Evolutionary conservation across 208 protist species (phyloP).

Genomic region (Porcisia hertigi): DNA sequence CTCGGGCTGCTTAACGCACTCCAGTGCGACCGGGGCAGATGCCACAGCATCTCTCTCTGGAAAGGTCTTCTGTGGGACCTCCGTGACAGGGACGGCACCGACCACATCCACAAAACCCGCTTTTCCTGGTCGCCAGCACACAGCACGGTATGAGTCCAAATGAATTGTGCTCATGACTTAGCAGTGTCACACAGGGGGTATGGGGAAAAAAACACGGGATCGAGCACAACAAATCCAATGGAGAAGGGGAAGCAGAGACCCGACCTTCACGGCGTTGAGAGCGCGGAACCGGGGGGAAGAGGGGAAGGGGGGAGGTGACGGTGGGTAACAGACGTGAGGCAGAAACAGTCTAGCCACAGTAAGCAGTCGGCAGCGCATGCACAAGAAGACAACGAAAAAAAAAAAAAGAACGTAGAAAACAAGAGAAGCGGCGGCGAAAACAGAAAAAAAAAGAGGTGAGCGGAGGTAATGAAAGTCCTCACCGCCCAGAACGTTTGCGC

Average conservation of each 20-base stretch:
- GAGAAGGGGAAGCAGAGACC: not conserved
- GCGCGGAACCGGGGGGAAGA: too few species aligned
- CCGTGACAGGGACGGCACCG: not conserved
- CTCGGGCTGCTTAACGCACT: constrained; percentile 27
- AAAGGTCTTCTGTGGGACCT: not conserved
- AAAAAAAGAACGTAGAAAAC: not conserved
- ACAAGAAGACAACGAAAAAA: not conserved
- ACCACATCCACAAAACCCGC: constrained; percentile 13
- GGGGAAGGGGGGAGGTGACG: not conserved
- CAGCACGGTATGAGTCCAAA: constrained; percentile 19
- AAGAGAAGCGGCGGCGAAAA: not conserved
- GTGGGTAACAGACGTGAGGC: not conserved
- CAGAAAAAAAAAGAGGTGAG: too few species aligned
- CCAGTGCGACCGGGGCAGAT: constrained; percentile 2
- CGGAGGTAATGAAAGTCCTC: too few species aligned
- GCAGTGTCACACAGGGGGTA: not conserved
- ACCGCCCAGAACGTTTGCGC: not conserved
- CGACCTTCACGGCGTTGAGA: not conserved
- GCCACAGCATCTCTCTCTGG: not conserved
- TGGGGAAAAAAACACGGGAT: not conserved
- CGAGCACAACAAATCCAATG: not conserved
- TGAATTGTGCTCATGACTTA: constrained; percentile 17
- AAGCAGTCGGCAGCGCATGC: not conserved
- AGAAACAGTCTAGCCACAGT: not conserved
- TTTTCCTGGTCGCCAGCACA: constrained; percentile 27